Evolutionary conservation across 1,284 basidiomycete genomes (phyloP), one percentile per base, ranked within the genome.

Genomic region (Ustilago bromivora): DNA sequence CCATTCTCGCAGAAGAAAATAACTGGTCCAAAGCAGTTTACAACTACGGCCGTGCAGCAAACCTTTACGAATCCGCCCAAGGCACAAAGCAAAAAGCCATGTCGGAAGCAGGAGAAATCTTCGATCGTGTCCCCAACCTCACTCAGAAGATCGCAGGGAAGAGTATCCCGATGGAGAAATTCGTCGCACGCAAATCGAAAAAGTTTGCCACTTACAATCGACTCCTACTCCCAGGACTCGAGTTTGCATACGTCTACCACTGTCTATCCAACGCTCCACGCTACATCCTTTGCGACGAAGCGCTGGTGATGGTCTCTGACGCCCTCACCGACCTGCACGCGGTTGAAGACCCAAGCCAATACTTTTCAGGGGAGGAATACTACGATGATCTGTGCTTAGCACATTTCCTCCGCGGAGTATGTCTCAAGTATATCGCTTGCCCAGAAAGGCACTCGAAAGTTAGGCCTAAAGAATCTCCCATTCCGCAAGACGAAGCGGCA

Each of bases 1-100:
- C 65, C 17, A 72, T 84, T 35, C 68, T 86, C 6, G 76, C 79
- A 31, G 68, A 79, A 23, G 83, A 85, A 58, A 82, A 81, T 66
- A 86, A 86, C 67, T 86, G 84, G 84, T 82, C 80, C 54, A 85
- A 84, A 51, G 83, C 83, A 8, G 82, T 86, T 7, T 86, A 86
- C 80, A 82, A 57, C 53, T 86, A 84, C 63, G 84, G 77, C 9
- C 71, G 77, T 2, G 84, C 82, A 4, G 65, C 76, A 19, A 80
- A 76, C 49, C 64, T 83, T 32, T 80, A 79, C 72, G 79, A 84
- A 56, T 57, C 53, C 3, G 80, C 77, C 8, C 46, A 59, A 35
- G 65, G 53, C 2, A 15, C 43, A 5, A 64, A 74, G 32, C 53
- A 38, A 8, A 51, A 47, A 3, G 58, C 63, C 23, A 64, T 65